Conservation (phyloP, 805 yeast genomes). For the Candida peoriensis region DNA sequence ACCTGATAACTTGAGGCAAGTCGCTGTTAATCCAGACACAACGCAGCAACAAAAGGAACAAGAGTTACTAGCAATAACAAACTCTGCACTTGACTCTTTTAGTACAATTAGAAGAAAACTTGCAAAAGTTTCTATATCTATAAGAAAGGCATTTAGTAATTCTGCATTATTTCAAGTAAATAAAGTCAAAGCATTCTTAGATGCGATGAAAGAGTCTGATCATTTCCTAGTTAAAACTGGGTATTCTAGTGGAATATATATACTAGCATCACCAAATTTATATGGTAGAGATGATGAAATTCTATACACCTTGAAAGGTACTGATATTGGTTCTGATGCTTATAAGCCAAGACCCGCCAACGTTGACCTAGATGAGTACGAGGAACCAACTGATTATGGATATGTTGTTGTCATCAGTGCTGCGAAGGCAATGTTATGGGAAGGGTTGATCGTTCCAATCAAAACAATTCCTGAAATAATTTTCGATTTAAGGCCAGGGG, state of each 20-base stretch:
- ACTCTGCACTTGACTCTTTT: slow-evolving; percentile 61
- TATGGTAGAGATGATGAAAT: slow-evolving; percentile 38
- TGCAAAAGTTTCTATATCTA: slow-evolving; percentile 65
- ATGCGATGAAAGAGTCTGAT: slow-evolving; percentile 53
- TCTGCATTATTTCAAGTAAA: slow-evolving; percentile 57
- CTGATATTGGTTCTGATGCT: slow-evolving; percentile 48
- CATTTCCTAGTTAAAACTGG: slow-evolving; percentile 79
- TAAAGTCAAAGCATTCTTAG: slow-evolving; percentile 47
- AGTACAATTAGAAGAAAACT: slow-evolving; percentile 78
- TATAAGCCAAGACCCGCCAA: slow-evolving; percentile 22
- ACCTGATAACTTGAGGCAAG: slow-evolving; percentile 52
- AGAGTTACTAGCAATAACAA: slow-evolving; percentile 36
- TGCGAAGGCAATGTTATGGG: slow-evolving; percentile 85
- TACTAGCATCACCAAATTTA: slow-evolving; percentile 60
- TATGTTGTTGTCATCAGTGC: slow-evolving; percentile 74
- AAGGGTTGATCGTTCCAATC: slow-evolving; percentile 65
- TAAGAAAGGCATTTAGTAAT: slow-evolving; percentile 70
- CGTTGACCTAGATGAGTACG: slow-evolving; percentile 20
- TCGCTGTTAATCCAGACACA: slow-evolving; percentile 16
- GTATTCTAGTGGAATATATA: slow-evolving; percentile 66
- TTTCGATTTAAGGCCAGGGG: slow-evolving; percentile 61
- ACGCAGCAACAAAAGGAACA: slow-evolving; percentile 20
- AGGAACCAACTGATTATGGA: slow-evolving; percentile 36
- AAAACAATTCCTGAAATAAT: slow-evolving; percentile 30
- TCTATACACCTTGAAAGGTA: slow-evolving; percentile 37